These are phyloP conservation scores for Penicillium sp. DNA, from an alignment of 2,329 filamentous ascomycete genomes.

Conservation along the genomic window DNA sequence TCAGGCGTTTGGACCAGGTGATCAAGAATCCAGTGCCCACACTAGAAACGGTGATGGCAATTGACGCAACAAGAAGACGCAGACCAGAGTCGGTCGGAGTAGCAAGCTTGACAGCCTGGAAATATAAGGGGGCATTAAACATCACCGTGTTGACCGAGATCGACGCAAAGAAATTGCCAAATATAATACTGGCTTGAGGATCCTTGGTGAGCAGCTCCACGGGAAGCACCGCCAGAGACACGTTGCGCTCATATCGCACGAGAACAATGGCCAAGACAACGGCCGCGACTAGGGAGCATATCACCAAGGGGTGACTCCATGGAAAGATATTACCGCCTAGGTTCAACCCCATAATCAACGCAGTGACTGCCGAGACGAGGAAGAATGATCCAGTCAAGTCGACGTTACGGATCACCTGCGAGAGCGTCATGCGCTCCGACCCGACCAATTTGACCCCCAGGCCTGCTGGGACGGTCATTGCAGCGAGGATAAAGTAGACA, in stretches of 20 bases:
- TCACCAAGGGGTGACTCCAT: constrained; percentile 55
- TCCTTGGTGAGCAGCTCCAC: constrained; percentile 49
- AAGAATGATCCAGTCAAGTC: constrained; percentile 54
- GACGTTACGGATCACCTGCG: constrained; percentile 51
- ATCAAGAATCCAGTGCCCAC: constrained; percentile 65
- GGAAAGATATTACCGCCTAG: constrained; percentile 55
- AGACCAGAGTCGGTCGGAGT: constrained; percentile 72
- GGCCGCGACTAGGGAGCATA: constrained; percentile 49
- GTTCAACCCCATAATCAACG: constrained; percentile 55
- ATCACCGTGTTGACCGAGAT: constrained; percentile 59
- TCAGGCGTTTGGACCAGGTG: constrained; percentile 60
- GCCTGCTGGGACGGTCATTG: constrained; percentile 46
- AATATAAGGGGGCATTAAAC: constrained; percentile 74
- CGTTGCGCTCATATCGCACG: constrained; percentile 45
- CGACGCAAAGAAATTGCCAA: constrained; percentile 55
- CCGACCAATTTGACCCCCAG: constrained; percentile 51
- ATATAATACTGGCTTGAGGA: constrained; percentile 53
- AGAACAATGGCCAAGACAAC: constrained; percentile 42
- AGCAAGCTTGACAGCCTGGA: constrained; percentile 72
- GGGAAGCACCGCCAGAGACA: constrained; percentile 54
- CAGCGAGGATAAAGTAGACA: constrained; percentile 46
- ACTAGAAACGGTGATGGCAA: constrained; percentile 58
- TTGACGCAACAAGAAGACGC: constrained; percentile 65
- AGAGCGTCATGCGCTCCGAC: constrained; percentile 42
- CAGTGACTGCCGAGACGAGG: constrained; percentile 50